Evolutionary conservation across 805 yeast species (phyloP).

Genomic region (Starmerella floris): DNA sequence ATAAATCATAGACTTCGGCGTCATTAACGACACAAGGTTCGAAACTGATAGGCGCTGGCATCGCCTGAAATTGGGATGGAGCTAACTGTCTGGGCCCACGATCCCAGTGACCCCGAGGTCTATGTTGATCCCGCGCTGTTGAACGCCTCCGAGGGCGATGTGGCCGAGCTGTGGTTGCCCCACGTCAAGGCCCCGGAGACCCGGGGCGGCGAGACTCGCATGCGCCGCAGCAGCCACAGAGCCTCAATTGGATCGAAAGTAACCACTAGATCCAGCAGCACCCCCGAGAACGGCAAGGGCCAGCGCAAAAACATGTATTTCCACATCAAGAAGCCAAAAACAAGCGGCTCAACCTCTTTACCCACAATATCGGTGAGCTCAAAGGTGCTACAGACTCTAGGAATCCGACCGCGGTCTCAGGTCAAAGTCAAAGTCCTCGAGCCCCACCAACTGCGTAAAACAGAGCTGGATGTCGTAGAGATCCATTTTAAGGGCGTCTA

Average conservation of each 20-base stretch:
- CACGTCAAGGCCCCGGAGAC: not conserved
- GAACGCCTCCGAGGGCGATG: slow-evolving; percentile 57
- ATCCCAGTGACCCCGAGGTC: slow-evolving; percentile 47
- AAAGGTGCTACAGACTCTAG: slow-evolving; percentile 30
- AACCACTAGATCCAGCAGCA: not conserved
- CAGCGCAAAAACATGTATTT: slow-evolving; percentile 21
- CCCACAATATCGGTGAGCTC: slow-evolving; percentile 15
- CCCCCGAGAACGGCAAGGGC: not conserved
- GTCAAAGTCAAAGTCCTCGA: slow-evolving; percentile 41
- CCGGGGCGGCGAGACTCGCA: not conserved
- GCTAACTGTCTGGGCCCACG: slow-evolving; percentile 43
- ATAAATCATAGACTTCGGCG: too few species aligned
- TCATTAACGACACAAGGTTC: too few species aligned
- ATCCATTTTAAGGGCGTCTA: slow-evolving; percentile 66
- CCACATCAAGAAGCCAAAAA: slow-evolving; percentile 16
- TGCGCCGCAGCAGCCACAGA: not conserved
- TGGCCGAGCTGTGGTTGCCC: slow-evolving; percentile 41
- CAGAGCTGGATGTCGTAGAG: slow-evolving; percentile 69
- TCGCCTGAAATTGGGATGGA: too few species aligned
- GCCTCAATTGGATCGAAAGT: not conserved
- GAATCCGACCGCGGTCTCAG: slow-evolving; percentile 51
- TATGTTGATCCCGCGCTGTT: slow-evolving; percentile 50
- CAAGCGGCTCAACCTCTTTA: not conserved
- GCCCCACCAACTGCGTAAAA: slow-evolving; percentile 23
- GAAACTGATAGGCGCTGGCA: too few species aligned